Evolutionary conservation across 2,329 filamentous ascomycete species (phyloP), one percentile per base, ranked within the genome.

Genomic region (Trichoderma arundinaceum): DNA sequence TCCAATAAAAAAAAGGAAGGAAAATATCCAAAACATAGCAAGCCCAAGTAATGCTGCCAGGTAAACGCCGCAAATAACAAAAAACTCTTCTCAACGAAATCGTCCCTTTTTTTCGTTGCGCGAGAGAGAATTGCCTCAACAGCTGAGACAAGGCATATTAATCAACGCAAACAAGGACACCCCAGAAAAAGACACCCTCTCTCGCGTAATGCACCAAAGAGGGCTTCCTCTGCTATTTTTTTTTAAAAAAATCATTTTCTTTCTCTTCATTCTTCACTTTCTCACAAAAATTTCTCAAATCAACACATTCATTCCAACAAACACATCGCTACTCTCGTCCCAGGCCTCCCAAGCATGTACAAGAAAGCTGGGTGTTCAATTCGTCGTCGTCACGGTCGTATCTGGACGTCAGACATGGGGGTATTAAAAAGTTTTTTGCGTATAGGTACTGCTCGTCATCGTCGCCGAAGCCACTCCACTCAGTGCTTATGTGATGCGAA

Each of bases 391-490:
- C 74, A 71, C 69, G 69, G 72, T 77, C 75, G 68, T 76, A 71
- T 73, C 73, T 72, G 72, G 70, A 71, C 72, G 74, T 71, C 73
- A 73, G 75, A 76, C 74, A 74, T 73, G 74, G 73, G 74, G 74
- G 72, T 73, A 78, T 78, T 78, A 79, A 74, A 17, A 41, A 43
- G 38, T 56, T 57, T 54, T 75, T 74, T 74, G 75, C 75, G 76
- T 78, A 79, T 79, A 77, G 73, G 74, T 73, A 71, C 66, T 77
- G 74, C 73, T 73, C 71, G 72, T 77, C 72, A 73, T 77, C 74
- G 72, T 76, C 71, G 75, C 76, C 73, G 73, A 75, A 71, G 74
- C 74, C 73, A 73, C 73, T 71, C 71, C 70, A 68, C 68, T 71
- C 71, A 71, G 72, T 66, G 74, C 73, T 71, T 72, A 69, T 70